A percentile compares a stretch with the other conserved stretches of the same genome.
phyloP scores from a whole-genome alignment of 2,329 filamentous ascomycete species.

The Claviceps spartinae region DNA sequence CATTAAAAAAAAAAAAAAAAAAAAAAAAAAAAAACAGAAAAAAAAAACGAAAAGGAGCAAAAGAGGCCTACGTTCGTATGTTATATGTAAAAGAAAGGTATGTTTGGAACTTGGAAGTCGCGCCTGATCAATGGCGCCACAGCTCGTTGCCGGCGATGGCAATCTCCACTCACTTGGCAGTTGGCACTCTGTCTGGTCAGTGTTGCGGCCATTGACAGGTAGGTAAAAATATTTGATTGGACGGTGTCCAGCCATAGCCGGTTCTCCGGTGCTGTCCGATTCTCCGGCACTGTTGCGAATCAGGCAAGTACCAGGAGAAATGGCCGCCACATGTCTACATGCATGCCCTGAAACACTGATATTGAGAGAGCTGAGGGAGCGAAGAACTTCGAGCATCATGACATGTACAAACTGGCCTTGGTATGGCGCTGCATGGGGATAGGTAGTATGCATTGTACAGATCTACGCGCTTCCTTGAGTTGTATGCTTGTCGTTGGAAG shows the following conservation, averaged over 20 bases:
- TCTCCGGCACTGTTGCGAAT: not conserved
- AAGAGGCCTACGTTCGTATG: not conserved
- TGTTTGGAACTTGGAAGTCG: too few species aligned
- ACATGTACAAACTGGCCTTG: not conserved
- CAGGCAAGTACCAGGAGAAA: constrained; percentile 4
- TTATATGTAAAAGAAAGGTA: too few species aligned
- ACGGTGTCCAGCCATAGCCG: constrained; percentile 2
- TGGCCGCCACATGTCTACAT: not conserved
- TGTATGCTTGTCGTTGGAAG: not conserved
- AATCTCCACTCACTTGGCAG: too few species aligned
- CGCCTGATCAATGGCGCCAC: too few species aligned
- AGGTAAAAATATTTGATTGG: not conserved
- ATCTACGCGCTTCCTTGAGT: not conserved
- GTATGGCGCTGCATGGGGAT: not conserved
- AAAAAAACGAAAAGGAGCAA: not conserved
- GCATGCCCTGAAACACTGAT: not conserved
- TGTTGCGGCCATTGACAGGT: too few species aligned
- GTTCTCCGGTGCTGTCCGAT: not conserved
- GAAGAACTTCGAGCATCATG: not conserved
- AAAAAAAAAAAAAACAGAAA: not conserved
- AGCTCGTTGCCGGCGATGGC: too few species aligned
- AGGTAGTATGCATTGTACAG: not conserved
- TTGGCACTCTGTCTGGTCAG: not conserved
- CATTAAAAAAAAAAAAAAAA: not conserved
- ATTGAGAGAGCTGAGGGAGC: not conserved